phyloP scores from a whole-genome alignment of 768 basidiomycete genomes.

The Boletus reticuloceps region DNA sequence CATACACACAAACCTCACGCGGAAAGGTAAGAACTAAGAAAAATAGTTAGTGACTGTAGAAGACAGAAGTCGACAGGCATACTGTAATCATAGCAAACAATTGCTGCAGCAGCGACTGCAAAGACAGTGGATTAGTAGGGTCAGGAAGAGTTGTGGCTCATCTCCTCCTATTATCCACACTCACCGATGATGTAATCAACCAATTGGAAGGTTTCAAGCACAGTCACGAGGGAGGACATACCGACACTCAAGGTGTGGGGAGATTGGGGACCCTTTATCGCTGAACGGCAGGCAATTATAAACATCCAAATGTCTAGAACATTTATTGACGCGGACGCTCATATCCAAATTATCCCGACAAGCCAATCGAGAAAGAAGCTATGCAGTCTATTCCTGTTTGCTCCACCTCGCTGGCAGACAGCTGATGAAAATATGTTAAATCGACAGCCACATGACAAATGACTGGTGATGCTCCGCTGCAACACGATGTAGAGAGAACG shows the following conservation, averaged over 20 bases:
- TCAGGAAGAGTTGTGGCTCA: too few relatives aligned
- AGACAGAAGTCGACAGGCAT: neutral
- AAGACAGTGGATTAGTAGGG: neutral
- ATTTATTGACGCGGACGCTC: neutral
- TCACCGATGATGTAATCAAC: neutral
- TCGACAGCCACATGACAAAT: too few relatives aligned
- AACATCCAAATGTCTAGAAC: neutral
- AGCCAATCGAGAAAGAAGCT: neutral
- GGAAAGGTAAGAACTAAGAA: conserved; percentile 8
- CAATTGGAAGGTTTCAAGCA: neutral
- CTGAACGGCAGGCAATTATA: neutral
- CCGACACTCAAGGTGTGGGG: neutral
- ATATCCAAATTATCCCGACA: neutral
- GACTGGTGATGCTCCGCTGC: too few relatives aligned
- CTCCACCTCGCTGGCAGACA: too few relatives aligned
- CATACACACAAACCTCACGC: conserved; percentile 1
- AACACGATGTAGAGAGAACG: too few relatives aligned
- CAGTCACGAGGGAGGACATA: neutral
- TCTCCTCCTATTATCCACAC: neutral
- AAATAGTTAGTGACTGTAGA: neutral
- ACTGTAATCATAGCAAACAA: conserved; percentile 13
- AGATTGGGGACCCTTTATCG: too few relatives aligned
- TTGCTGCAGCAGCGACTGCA: neutral
- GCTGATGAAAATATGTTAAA: neutral
- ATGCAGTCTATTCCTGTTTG: neutral